Percentiles rank a stretch among this genome's conserved stretches.
Conservation (phyloP, 2,329 filamentous ascomycete genomes). For the Cordyceps pruinosa region DNA sequence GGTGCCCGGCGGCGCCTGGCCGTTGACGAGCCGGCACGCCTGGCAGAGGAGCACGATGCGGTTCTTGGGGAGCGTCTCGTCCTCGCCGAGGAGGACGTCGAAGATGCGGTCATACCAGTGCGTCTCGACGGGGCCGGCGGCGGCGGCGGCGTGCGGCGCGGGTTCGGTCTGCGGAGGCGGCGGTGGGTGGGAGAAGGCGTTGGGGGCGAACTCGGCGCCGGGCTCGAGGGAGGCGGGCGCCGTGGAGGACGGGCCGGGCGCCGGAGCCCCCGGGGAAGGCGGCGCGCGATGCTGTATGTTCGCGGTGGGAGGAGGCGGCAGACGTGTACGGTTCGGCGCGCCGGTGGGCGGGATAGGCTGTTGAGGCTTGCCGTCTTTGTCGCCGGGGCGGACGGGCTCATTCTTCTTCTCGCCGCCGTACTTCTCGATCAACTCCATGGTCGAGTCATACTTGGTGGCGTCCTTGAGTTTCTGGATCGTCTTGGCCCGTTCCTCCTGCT, state of each 20-base stretch:
- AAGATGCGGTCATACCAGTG: conserved; percentile 95
- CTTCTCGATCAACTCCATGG: conserved; percentile 85
- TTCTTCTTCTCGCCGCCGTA: conserved; percentile 66
- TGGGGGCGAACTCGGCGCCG: conserved; percentile 65
- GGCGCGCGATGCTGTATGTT: conserved; percentile 46
- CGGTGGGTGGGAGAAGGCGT: conserved; percentile 47
- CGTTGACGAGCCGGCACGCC: conserved; percentile 82
- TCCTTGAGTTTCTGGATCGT: conserved; percentile 93
- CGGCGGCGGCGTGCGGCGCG: conserved; percentile 3
- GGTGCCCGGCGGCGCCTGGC: conserved; percentile 85
- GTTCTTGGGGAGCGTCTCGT: conserved; percentile 88
- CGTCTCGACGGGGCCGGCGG: conserved; percentile 30
- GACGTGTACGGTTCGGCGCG: conserved; percentile 33
- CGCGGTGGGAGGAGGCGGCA: conserved; percentile 55
- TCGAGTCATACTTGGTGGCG: conserved; percentile 93
- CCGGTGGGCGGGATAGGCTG: conserved; percentile 19
- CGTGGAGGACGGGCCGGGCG: conserved; percentile 12
- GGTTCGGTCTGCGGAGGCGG: conserved; percentile 18
- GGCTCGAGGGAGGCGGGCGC: conserved; percentile 27
- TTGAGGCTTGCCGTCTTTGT: conserved; percentile 14
- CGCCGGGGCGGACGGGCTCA: conserved; percentile 22
- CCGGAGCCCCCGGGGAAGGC: conserved; percentile 17
- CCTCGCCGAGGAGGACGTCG: conserved; percentile 87
- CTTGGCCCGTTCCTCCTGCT: conserved; percentile 71
- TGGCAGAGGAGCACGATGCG: conserved; percentile 80